These are phyloP conservation scores for Chytriomyces confervae DNA, from an alignment of 192 early-diverging fungal genomes.

Conservation along the genomic window DNA sequence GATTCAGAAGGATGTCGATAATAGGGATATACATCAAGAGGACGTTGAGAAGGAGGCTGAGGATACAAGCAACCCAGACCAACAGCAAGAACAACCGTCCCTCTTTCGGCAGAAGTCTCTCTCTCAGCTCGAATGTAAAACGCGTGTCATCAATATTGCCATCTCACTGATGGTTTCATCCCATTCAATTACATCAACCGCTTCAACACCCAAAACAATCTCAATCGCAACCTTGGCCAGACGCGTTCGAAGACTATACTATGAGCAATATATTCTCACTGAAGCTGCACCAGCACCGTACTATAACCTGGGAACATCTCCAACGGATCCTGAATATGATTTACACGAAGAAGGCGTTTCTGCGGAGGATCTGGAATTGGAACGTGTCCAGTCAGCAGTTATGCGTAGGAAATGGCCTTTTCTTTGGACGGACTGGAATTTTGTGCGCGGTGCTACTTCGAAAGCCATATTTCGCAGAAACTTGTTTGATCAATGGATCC, in stretches of 20 bases:
- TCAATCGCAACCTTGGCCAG: neutral
- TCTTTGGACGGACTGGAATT: neutral
- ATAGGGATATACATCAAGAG: too few species aligned
- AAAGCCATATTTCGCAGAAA: neutral
- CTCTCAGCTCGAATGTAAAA: conserved; percentile 1
- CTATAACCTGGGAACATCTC: conserved; percentile 12
- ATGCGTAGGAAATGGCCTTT: neutral
- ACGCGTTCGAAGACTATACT: conserved; percentile 4
- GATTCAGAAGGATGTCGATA: too few species aligned
- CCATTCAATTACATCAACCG: neutral
- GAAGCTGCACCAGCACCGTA: neutral
- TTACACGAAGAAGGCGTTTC: neutral
- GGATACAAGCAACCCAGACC: too few species aligned
- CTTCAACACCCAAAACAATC: neutral
- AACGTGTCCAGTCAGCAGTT: neutral
- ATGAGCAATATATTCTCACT: neutral
- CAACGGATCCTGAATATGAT: conserved; percentile 34
- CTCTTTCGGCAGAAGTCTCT: neutral
- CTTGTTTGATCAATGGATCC: conserved; percentile 14
- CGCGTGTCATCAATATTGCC: neutral
- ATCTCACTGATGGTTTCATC: neutral
- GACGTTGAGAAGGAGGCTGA: too few species aligned
- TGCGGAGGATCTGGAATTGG: neutral
- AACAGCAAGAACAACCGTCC: too few species aligned
- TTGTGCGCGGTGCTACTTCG: neutral